Base-by-base conservation (phyloP, 495 filamentous ascomycete species). In the Penicillium paxilli region DNA sequence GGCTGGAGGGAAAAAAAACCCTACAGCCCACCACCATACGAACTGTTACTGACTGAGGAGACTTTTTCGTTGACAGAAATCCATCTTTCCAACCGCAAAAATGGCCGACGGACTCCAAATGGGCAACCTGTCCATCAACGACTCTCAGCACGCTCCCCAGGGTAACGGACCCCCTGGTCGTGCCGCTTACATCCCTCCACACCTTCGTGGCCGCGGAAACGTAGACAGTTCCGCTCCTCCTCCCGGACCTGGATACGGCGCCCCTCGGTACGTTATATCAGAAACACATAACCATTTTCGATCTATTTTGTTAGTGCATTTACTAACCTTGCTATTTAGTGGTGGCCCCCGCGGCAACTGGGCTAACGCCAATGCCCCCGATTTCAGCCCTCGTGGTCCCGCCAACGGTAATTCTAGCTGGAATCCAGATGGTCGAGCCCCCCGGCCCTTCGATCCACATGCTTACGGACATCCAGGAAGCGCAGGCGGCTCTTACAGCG, bases 81-180 rank as follows among this genome's bases (percentile, higher is more conserved):
- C 4, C 16, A 11, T 38, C 44, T 37, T 40, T 55, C 52, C 47
- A 70, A 52, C 57, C 78, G 68, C 64, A 78, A 86, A 70, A 61
- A 98, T 98, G 94, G 93, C 94, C 73, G 92, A 96, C 73, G 86
- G 95, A 77, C 85, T 98, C 60, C 91, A 92, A 72, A 92, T 97
- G 88, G 85, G 83, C 71, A 86, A 87, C 69, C 80, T 96, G 66
- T 87, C 80, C 69, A 79, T 96, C 60, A 82, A 82, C 69, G 84
- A 87, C 58, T 87, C 79, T 47, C 85, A 88, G 68, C 83, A 91
- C 69, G 88, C 89, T 64, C 75, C 76, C 52, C 65, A 66, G 52
- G 64, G 49, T 33, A 50, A 51, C 44, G 51, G 52, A 47, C 66
- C 63, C 58, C 72, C 76, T 59, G 80, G 80, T 56, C 89, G 89